A percentile compares a stretch with the other conserved stretches of the same genome.
Evolutionary conservation across 768 basidiomycete genomes (phyloP).

Genomic region (Kwoniella mangroviensis): DNA sequence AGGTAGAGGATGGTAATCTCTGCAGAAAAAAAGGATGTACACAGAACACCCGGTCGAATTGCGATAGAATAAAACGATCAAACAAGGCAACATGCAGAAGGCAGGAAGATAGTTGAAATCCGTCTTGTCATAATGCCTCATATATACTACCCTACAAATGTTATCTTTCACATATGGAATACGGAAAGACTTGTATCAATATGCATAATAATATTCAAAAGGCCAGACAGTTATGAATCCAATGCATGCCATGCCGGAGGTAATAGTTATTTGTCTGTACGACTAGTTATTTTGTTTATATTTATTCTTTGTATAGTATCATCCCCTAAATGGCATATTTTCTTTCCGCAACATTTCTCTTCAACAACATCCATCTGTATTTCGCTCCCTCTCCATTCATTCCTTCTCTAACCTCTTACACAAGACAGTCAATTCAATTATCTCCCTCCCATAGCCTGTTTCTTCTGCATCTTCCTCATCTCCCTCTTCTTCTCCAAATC

Average conservation of each 20-base stretch:
- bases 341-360: too few species aligned
- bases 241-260: too few species aligned
- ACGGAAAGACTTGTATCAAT: neutral
- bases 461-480: conserved; percentile 53
- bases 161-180: neutral
- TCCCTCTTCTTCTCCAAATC: conserved; percentile 56
- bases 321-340: too few species aligned
- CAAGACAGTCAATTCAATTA: neutral
- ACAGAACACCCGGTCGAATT: neutral
- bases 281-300: too few species aligned
- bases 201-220: conserved; percentile 4
- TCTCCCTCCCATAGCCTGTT: conserved; percentile 33
- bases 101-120: too few species aligned
- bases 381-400: neutral
- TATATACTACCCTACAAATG: too few species aligned
- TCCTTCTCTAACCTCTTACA: neutral
- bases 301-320: too few species aligned
- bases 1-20: conserved; percentile 70
- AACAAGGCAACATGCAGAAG: too few species aligned
- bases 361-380: too few species aligned
- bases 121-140: too few species aligned
- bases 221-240: neutral
- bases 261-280: too few species aligned
- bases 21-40: neutral
- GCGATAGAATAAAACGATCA: neutral